Conservation (phyloP, 345 rosid species). For the Eucalyptus victrix region DNA sequence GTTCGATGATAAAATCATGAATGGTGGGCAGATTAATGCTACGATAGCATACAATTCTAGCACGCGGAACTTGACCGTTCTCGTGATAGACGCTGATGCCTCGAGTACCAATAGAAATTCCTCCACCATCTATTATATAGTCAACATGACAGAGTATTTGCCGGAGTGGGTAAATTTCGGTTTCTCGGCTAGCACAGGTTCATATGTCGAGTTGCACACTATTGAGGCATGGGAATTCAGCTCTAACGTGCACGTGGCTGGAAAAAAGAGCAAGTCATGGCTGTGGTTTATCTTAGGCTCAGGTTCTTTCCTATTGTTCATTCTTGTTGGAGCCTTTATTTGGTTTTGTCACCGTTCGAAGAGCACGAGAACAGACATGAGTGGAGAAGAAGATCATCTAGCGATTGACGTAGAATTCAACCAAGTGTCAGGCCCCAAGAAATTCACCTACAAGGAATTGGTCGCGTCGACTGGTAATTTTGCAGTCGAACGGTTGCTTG, state of each 20-base stretch:
- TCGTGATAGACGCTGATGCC: neutral
- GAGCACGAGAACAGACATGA: neutral
- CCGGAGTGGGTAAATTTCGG: constrained; percentile 10
- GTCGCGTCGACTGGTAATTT: accelerated
- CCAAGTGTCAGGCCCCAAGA: neutral
- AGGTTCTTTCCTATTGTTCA: neutral
- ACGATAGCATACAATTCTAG: neutral
- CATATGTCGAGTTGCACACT: neutral
- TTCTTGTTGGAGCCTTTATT: neutral
- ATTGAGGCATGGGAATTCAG: neutral
- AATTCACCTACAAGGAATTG: neutral
- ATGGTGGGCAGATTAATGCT: neutral
- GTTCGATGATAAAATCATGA: neutral
- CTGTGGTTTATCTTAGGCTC: neutral
- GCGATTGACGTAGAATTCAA: neutral
- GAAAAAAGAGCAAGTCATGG: neutral
- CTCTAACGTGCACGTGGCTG: neutral
- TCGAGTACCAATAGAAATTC: neutral
- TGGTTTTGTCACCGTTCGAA: neutral
- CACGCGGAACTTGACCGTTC: neutral
- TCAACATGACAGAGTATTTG: neutral
- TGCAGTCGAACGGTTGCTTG: neutral
- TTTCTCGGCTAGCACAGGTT: neutral
- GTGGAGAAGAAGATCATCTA: neutral
- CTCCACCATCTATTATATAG: neutral